These are phyloP conservation scores for Colletotrichum caudatum DNA, from an alignment of 2,329 filamentous ascomycete genomes.

Conservation along the genomic window DNA sequence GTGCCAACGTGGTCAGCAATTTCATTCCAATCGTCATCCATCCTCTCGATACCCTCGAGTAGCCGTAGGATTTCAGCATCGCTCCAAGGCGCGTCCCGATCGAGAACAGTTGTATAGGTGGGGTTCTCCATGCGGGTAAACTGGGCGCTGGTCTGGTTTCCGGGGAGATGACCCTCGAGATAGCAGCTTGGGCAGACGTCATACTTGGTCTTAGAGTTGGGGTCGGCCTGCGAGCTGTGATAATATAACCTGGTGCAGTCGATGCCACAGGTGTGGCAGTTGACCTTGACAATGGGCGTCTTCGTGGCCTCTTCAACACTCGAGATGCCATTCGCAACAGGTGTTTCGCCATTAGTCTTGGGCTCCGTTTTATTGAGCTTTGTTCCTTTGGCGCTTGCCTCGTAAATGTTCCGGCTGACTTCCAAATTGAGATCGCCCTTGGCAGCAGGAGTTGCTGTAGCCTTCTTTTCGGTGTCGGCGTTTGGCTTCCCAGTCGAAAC, in stretches of 20 bases:
- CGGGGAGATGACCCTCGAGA: conserved; percentile 84
- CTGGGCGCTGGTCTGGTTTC: conserved; percentile 80
- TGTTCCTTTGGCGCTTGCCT: conserved; percentile 83
- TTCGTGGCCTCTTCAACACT: conserved; percentile 72
- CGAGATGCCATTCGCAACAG: conserved; percentile 73
- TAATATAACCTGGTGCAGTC: conserved; percentile 81
- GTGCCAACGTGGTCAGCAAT: conserved; percentile 94
- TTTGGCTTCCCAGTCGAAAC: conserved; percentile 71
- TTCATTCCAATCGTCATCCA: conserved; percentile 95
- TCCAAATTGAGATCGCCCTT: conserved; percentile 93
- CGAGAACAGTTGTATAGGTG: conserved; percentile 80
- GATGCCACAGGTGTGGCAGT: conserved; percentile 92
- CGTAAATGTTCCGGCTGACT: conserved; percentile 94
- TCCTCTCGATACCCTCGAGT: conserved; percentile 90
- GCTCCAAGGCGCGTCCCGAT: conserved; percentile 89
- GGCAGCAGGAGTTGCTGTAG: conserved; percentile 71
- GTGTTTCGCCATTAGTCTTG: conserved; percentile 81
- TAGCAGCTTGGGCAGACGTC: conserved; percentile 94
- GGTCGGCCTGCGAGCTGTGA: conserved; percentile 67
- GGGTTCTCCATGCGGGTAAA: conserved; percentile 92
- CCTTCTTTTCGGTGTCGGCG: conserved; percentile 79
- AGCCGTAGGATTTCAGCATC: conserved; percentile 91
- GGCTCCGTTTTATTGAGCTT: conserved; percentile 77
- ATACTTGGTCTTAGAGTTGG: conserved; percentile 78
- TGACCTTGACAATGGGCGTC: conserved; percentile 74